Conservation (phyloP, 306 rosid genomes). For the Lathyrus oleraceus region DNA sequence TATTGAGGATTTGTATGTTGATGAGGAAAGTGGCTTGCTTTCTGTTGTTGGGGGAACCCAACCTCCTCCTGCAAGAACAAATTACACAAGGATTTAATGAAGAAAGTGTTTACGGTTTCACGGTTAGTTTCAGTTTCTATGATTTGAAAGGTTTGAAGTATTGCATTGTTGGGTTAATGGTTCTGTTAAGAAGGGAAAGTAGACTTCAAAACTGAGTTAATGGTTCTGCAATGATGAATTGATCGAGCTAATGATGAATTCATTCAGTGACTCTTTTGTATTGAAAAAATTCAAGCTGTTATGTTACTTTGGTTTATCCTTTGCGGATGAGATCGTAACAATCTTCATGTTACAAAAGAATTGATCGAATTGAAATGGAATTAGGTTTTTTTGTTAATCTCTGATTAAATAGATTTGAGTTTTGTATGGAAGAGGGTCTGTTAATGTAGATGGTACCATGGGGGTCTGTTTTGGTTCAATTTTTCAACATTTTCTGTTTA, state of each 20-base stretch:
- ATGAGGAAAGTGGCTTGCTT: constrained; percentile 38
- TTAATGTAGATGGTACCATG: neutral
- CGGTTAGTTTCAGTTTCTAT: neutral
- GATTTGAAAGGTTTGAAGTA: neutral
- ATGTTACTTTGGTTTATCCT: neutral
- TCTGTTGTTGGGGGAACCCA: constrained; percentile 39
- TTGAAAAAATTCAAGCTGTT: neutral
- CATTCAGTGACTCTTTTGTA: neutral
- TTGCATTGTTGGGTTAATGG: neutral
- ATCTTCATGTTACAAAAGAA: neutral
- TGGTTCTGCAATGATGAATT: neutral
- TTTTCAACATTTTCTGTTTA: constrained; percentile 9
- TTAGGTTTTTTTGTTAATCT: constrained; percentile 21
- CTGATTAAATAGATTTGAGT: neutral
- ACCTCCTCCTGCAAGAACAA: constrained; percentile 13
- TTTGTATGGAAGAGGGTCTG: constrained; percentile 21
- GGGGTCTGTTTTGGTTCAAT: constrained; percentile 27
- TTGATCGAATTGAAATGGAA: constrained; percentile 14
- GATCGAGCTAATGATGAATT: neutral
- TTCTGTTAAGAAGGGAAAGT: constrained; percentile 2
- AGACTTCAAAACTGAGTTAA: constrained; percentile 1
- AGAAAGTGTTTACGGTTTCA: neutral
- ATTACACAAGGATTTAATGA: constrained; percentile 28
- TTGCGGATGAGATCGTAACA: constrained; percentile 2
- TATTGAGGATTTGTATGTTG: constrained; percentile 41